These are phyloP conservation scores for Tuber aestivum DNA, from an alignment of 495 filamentous ascomycete genomes.

Conservation along the genomic window DNA sequence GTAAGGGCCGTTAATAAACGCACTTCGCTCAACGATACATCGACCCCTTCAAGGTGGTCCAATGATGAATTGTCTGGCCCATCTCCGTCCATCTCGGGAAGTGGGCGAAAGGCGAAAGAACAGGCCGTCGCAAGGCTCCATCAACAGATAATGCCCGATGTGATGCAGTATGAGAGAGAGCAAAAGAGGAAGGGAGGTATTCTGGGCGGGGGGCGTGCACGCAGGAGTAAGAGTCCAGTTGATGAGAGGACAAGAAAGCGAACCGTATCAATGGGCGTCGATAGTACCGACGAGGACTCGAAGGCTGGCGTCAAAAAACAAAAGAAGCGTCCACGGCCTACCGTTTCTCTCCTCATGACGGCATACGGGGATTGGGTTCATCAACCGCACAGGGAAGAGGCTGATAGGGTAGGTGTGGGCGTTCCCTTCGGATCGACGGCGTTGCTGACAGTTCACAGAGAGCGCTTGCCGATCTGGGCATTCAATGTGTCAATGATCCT, in stretches of 20 bases:
- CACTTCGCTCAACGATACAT: not conserved
- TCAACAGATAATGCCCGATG: slow-evolving; percentile 64
- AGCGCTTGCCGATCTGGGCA: slow-evolving; percentile 75
- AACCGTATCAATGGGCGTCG: slow-evolving; percentile 45
- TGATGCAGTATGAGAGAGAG: slow-evolving; percentile 88
- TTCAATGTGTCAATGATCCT: slow-evolving; percentile 68
- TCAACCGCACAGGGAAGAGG: slow-evolving; percentile 62
- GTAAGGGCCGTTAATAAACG: not conserved
- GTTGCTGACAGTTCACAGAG: slow-evolving; percentile 51
- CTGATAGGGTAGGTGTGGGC: slow-evolving; percentile 62
- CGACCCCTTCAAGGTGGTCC: slow-evolving; percentile 28
- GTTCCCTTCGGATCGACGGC: not conserved
- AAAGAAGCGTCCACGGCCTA: slow-evolving; percentile 35
- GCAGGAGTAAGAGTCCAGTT: slow-evolving; percentile 49
- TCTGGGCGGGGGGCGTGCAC: slow-evolving; percentile 64
- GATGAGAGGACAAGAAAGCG: slow-evolving; percentile 46
- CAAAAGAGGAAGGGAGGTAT: slow-evolving; percentile 79
- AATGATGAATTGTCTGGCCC: slow-evolving; percentile 50
- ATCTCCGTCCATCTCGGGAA: slow-evolving; percentile 57
- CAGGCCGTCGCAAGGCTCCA: slow-evolving; percentile 71
- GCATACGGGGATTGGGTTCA: slow-evolving; percentile 39
- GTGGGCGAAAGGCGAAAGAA: slow-evolving; percentile 80
- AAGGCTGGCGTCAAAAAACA: slow-evolving; percentile 27
- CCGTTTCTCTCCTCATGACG: slow-evolving; percentile 37
- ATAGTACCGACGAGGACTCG: slow-evolving; percentile 19